These are phyloP conservation scores for Rhodotorula babjevae DNA, from an alignment of 768 basidiomycete genomes.

Conservation along the genomic window DNA sequence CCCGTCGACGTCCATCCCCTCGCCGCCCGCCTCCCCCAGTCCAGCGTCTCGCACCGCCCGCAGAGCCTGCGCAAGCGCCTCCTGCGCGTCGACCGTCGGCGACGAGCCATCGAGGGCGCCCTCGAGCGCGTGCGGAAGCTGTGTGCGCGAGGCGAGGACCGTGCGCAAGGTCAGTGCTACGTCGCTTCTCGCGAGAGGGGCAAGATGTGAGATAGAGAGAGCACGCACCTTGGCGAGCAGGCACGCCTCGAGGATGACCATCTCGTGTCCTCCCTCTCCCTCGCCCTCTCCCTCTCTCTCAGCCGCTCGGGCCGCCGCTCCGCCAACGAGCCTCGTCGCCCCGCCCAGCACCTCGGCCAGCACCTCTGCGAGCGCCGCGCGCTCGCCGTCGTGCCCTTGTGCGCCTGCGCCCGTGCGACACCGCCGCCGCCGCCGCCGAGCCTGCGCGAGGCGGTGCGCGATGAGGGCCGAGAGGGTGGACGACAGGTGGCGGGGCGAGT, in stretches of 20 bases:
- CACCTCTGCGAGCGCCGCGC: neutral
- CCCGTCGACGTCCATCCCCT: slow-evolving; percentile 10
- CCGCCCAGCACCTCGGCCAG: neutral
- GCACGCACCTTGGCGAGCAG: slow-evolving; percentile 1
- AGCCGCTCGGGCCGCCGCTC: neutral
- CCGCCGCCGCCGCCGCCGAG: neutral
- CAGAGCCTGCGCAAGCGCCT: neutral
- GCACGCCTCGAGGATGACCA: neutral
- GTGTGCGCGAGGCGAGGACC: too few species aligned
- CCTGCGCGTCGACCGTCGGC: neutral
- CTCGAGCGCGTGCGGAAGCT: neutral
- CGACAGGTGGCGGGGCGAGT: too few species aligned
- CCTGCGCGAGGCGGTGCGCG: neutral
- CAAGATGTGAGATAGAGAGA: too few species aligned
- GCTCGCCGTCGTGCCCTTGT: neutral
- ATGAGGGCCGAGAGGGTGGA: neutral
- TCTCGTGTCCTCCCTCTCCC: too few species aligned
- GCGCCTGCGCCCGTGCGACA: too few species aligned
- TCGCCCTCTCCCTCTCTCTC: neutral
- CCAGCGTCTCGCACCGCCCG: neutral
- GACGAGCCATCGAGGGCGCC: neutral
- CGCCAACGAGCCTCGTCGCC: neutral
- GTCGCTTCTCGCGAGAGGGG: too few species aligned
- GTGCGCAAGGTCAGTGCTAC: too few species aligned
- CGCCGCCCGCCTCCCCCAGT: too few species aligned